Conservation (phyloP, 768 basidiomycete genomes). For the Daedalea quercina region DNA sequence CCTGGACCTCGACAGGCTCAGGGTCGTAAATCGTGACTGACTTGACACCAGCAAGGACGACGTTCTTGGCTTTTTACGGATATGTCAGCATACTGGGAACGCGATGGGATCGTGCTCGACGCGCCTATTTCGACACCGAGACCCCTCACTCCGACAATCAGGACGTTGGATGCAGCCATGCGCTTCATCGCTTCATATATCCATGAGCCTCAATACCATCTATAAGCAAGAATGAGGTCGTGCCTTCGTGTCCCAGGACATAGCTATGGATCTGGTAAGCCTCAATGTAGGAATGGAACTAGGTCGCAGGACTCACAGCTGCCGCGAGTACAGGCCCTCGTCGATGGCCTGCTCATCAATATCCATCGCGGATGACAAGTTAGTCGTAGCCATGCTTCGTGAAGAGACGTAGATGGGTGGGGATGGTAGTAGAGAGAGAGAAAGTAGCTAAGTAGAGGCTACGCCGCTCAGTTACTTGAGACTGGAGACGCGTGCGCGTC, state of each 20-base stretch:
- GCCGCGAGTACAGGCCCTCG: slow-evolving; percentile 90
- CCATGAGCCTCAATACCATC: slow-evolving; percentile 13
- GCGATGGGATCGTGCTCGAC: neutral
- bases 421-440: slow-evolving; percentile 5
- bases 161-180: slow-evolving; percentile 94
- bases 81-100: slow-evolving; percentile 1
- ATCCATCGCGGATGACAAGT: slow-evolving; percentile 57
- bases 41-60: slow-evolving; percentile 93
- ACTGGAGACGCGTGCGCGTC: neutral
- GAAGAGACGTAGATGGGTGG: slow-evolving; percentile 3
- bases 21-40: slow-evolving; percentile 96
- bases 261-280: slow-evolving; percentile 48
- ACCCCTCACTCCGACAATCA: slow-evolving; percentile 88
- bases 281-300: neutral
- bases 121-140: slow-evolving; percentile 93
- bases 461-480: neutral
- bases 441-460: neutral
- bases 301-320: slow-evolving; percentile 56
- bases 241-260: slow-evolving; percentile 95
- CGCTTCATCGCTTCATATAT: slow-evolving; percentile 88
- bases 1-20: slow-evolving; percentile 78
- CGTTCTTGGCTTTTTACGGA: slow-evolving; percentile 72
- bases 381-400: slow-evolving; percentile 31
- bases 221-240: neutral
- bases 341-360: slow-evolving; percentile 85